A percentile compares a stretch with the other conserved stretches of the same genome.
Conservation (phyloP, 176 grass and related monocot genomes). For the Otatea glauca region DNA sequence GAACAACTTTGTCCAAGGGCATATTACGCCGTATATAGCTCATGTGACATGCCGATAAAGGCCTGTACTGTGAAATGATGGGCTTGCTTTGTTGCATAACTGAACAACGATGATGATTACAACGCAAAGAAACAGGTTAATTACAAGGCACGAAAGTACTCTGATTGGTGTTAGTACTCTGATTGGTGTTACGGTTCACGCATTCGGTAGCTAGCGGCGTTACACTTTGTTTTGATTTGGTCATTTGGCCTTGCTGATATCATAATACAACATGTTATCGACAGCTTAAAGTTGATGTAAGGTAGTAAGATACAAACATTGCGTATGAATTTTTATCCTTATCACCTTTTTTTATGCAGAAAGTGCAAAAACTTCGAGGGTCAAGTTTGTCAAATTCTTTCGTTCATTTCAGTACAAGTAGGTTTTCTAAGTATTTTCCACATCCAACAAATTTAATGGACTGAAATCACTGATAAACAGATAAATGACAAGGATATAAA, state of each 20-base stretch:
- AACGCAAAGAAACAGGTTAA: conserved; percentile 16
- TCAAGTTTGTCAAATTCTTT: neutral
- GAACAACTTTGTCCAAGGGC: neutral
- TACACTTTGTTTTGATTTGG: neutral
- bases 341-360: neutral
- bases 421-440: neutral
- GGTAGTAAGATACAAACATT: neutral
- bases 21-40: neutral
- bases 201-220: neutral
- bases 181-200: neutral
- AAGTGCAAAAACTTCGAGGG: neutral
- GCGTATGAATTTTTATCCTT: neutral
- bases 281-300: neutral
- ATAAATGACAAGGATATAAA: neutral
- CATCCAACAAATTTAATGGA: neutral
- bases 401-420: neutral
- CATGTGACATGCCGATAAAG: conserved; percentile 42
- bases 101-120: conserved; percentile 29
- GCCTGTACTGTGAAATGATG: conserved; percentile 40
- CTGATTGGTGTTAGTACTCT: conserved; percentile 9
- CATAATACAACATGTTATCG: conserved; percentile 1
- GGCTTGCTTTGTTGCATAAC: neutral
- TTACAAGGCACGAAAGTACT: conserved; percentile 30
- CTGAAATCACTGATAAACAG: neutral
- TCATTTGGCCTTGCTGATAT: neutral